Base-by-base conservation (phyloP, 148 eudicot genomes). In the Dysphania ambrosioides region DNA sequence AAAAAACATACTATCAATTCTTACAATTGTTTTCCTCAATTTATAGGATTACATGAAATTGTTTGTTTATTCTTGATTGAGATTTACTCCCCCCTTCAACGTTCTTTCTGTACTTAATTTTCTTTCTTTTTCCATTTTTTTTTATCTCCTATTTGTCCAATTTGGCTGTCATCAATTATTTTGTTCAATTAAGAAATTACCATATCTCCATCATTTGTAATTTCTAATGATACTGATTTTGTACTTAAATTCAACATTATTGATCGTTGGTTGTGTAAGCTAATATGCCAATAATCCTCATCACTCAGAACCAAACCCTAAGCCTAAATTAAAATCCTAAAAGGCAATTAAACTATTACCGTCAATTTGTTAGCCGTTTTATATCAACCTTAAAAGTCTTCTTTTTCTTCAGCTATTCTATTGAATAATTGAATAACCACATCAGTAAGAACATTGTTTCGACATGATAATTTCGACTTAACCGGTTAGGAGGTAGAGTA, bases 41-140 rank as follows among this genome's bases (percentile, higher is more conserved):
- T 73, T 66, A 70, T 71, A 70, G 68, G 51, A 66, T 66, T 68
- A 58, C 65, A 63, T 49, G 58, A 66, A 63, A 71, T 77, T 82
- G 85, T 79, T 79, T 84, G 79, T 77, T 82, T 71, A 83, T 87
- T 85, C 82, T 76, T 78, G 73, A 79, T 75, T 75, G 75, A 64
- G 72, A 75, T 75, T 72, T 55, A 51, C 26, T 23, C 24, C 60
- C 69, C 58, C 27, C 56, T 60, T 47, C 59, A 61, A 38, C 64
- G 75, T 51, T 71, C 71, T 74, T 38, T 61, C 65, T 79, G 74
- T 75, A 79, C 67, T 74, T 79, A 75, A 2, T 61, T 73, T 68
- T 63, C n/a, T 27, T 36, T 67, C 44, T 31, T 42, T 30, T 55
- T 41, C 1, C 4, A 64, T 67, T 72, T 75, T 6, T 72, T 74